These are phyloP conservation scores for Pseudomicrostroma phylloplanum DNA, from an alignment of 1,284 basidiomycete genomes.

Conservation along the genomic window DNA sequence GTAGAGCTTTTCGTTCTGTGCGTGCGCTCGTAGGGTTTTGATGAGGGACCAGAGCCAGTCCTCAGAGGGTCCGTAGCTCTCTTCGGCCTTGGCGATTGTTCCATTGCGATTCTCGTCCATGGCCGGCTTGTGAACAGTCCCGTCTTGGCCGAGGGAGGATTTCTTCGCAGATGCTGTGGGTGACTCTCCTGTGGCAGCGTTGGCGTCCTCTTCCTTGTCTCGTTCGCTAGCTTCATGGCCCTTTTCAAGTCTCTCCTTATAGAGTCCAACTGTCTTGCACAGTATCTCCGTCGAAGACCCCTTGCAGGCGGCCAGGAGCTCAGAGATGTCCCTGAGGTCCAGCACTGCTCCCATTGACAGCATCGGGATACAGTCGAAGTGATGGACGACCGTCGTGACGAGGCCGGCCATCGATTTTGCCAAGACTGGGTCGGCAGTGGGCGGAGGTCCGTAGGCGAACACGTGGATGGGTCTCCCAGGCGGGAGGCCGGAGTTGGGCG, in stretches of 20 bases:
- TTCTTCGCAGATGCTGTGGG: slow-evolving; percentile 20
- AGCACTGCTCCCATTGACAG: slow-evolving; percentile 54
- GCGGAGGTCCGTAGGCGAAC: slow-evolving; percentile 52
- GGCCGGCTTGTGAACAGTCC: too few relatives aligned
- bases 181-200: too few relatives aligned
- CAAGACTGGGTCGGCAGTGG: slow-evolving; percentile 52
- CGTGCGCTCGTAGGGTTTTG: slow-evolving; percentile 43
- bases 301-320: slow-evolving; percentile 21
- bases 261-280: slow-evolving; percentile 50
- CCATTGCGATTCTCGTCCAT: background rate
- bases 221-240: background rate
- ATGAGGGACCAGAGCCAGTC: slow-evolving; percentile 44
- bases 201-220: background rate
- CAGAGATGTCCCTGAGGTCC: slow-evolving; percentile 55
- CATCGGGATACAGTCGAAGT: slow-evolving; percentile 51
- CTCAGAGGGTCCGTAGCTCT: slow-evolving; percentile 15
- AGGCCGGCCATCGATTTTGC: slow-evolving; percentile 53
- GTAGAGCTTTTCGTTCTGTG: slow-evolving; percentile 33
- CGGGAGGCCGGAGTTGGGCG: slow-evolving; percentile 51
- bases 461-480: slow-evolving; percentile 55
- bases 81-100: slow-evolving; percentile 16
- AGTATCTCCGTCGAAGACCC: slow-evolving; percentile 54
- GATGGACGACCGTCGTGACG: slow-evolving; percentile 54
- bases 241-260: slow-evolving; percentile 27
- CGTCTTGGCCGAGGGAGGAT: slow-evolving; percentile 6